Conservation (phyloP, 2,329 filamentous ascomycete genomes). For the Monosporascus sp. region DNA sequence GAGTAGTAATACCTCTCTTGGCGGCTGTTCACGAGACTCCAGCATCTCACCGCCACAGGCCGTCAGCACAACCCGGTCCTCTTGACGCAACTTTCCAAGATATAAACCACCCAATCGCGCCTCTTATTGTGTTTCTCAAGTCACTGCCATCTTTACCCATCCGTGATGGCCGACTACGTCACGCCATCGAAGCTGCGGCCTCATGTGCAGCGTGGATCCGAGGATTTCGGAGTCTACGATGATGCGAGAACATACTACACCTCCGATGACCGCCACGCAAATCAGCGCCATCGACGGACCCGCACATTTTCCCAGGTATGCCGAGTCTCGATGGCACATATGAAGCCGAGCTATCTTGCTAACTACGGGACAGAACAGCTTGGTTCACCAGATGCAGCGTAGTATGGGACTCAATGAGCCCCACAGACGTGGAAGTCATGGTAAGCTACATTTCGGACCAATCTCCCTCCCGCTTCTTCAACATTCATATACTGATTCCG, state of each 20-base stretch:
- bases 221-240: constrained; percentile 45
- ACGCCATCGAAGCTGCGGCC: constrained; percentile 12
- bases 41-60: no score
- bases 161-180: constrained; percentile 18
- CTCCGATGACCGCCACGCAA: constrained; percentile 47
- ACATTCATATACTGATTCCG: not conserved
- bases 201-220: constrained; percentile 27
- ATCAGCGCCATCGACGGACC: constrained; percentile 43
- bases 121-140: not conserved
- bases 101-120: not conserved
- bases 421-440: constrained; percentile 54
- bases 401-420: constrained; percentile 44
- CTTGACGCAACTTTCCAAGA: no score
- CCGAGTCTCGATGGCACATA: not conserved
- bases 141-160: not conserved
- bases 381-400: constrained; percentile 48
- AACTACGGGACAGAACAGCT: constrained; percentile 39
- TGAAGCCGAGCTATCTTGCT: constrained; percentile 16
- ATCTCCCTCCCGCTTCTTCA: not conserved
- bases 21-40: no score
- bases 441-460: constrained; percentile 28
- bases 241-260: constrained; percentile 56
- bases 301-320: constrained; percentile 53
- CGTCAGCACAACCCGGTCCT: no score
- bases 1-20: no score